Conservation (phyloP, 768 basidiomycete species). For the Auriculariales sp. region DNA sequence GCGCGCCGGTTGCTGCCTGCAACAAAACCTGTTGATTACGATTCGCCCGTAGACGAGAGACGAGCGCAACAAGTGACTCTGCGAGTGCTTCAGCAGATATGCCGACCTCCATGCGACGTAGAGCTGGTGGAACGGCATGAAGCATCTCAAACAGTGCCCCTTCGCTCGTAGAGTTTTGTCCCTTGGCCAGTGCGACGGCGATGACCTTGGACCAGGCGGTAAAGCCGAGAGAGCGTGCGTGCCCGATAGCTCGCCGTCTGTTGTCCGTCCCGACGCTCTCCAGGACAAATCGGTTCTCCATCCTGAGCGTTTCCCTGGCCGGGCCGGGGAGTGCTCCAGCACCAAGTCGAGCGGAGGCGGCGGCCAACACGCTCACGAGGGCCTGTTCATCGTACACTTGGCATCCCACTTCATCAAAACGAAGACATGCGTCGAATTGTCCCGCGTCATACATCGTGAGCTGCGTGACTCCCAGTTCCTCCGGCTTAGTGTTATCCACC, state of each 20-base stretch:
- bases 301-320: conserved; percentile 48
- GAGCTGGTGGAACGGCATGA: conserved; percentile 57
- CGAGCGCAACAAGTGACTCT: conserved; percentile 64
- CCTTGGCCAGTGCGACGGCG: conserved; percentile 63
- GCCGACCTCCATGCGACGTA: conserved; percentile 47
- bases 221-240: conserved; percentile 46
- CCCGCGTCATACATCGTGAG: conserved; percentile 40
- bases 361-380: conserved; percentile 46
- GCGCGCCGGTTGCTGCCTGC: conserved; percentile 35
- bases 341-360: neutral
- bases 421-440: conserved; percentile 56
- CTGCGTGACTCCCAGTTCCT: conserved; percentile 39
- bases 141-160: conserved; percentile 84
- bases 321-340: too few species aligned
- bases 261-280: conserved; percentile 82
- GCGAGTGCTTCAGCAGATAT: conserved; percentile 66
- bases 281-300: conserved; percentile 62
- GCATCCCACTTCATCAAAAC: conserved; percentile 56
- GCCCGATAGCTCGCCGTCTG: conserved; percentile 64
- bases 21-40: conserved; percentile 53
- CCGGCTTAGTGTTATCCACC: conserved; percentile 55
- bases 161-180: too few species aligned
- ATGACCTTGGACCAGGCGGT: conserved; percentile 47
- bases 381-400: conserved; percentile 68
- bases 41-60: conserved; percentile 82